phyloP scores from a whole-genome alignment of 257 asterid species.

The Prunella vulgaris region DNA sequence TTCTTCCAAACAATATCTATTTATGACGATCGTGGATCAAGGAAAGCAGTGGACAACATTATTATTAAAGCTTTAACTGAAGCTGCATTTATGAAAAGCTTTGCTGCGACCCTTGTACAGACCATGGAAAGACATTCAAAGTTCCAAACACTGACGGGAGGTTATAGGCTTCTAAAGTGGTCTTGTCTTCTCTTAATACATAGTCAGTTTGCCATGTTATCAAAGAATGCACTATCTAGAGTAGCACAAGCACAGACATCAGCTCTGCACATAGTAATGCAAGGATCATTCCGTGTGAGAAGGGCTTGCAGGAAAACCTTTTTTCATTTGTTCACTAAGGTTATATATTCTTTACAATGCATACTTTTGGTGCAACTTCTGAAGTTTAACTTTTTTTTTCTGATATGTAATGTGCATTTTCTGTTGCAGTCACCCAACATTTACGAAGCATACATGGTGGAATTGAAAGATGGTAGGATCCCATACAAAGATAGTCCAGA shows the following conservation, averaged over 20 bases:
- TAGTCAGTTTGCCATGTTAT: conserved; percentile 63
- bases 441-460: conserved; percentile 65
- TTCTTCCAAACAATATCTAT: conserved; percentile 62
- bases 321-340: conserved; percentile 70
- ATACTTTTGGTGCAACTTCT: conserved; percentile 15
- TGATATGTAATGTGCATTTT: conserved; percentile 19
- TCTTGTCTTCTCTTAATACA: conserved; percentile 69
- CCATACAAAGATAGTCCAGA: conserved; percentile 70
- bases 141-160: conserved; percentile 54
- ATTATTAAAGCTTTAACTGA: conserved; percentile 55
- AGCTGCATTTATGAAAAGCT: conserved; percentile 63
- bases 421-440: conserved; percentile 70
- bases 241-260: conserved; percentile 81
- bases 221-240: conserved; percentile 76
- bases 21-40: conserved; percentile 78
- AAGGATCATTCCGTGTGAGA: conserved; percentile 63
- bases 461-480: conserved; percentile 66
- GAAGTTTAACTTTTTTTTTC: conserved; percentile 12
- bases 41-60: conserved; percentile 78
- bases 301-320: conserved; percentile 62
- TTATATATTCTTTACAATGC: conserved; percentile 23
- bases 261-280: conserved; percentile 56
- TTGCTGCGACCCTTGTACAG: conserved; percentile 93
- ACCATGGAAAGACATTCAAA: conserved; percentile 83
- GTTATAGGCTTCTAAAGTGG: conserved; percentile 83